Base-by-base conservation (phyloP, 2,329 filamentous ascomycete genomes). In the Podosphaera leucotricha region DNA sequence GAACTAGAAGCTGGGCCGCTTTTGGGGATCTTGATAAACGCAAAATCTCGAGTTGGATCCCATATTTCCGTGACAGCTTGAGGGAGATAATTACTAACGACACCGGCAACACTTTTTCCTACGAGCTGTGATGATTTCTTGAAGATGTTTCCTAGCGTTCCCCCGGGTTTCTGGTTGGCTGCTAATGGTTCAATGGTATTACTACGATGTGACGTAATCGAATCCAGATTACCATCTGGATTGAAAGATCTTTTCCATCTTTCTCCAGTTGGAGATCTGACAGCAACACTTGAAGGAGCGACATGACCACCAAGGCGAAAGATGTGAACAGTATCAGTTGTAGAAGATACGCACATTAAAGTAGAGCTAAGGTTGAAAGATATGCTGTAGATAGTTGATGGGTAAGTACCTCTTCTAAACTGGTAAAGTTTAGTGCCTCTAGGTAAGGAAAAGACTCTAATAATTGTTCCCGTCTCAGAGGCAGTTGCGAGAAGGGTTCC, bases 341-440 rank as follows among this genome's bases (percentile, higher is more conserved):
- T 86, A 2, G 87, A 95, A 4, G 90, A 95, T 36, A 98, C 86
- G 56, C 86, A 94, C 30, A 98, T 72, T 10, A 98, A 67, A 1
- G 86, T 93, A 2, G 86, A 92, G 47, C 81, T 85, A 42, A 85
- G 77, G 60, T 98, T 98, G 64, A 98, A 98, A 1, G 86, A 92
- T 85, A 98, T 94, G 71, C 85, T 92, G 64, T 86, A 94, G 53
- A 98, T 98, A 36, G 83, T 80, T 1, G 86, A 86, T 0, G 90
- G 90, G 61, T 94, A 94, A 2, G 87, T 94, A 38, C 90, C 90
- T 50, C 90, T 76, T 47, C 90, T 75, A 63, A 98, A 98, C 59
- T 98, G 87, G 60, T 86, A 95, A 16, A 98, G 70, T 60, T 95
- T 98, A 55, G 87, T 78, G 10, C 83, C 90, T 50, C 77, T 75